Conservation (phyloP, 345 rosid genomes). For the Bretschneidera sinensis region DNA sequence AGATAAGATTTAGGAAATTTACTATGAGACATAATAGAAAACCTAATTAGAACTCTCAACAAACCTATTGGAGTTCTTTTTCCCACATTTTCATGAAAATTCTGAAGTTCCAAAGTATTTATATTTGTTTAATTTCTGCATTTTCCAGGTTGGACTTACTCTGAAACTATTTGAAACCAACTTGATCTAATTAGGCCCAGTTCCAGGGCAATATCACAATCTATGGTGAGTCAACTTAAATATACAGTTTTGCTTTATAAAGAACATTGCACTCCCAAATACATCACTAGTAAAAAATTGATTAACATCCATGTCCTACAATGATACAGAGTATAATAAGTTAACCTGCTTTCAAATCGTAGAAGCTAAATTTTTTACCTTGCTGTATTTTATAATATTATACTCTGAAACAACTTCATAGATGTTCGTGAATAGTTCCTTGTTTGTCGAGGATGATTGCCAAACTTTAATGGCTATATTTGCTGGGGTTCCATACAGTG, state of each 20-base stretch:
- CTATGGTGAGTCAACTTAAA: conserved; percentile 48
- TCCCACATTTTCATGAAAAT: background rate
- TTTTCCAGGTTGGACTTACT: conserved; percentile 72
- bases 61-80: background rate
- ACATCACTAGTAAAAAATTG: background rate
- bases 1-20: too few species aligned
- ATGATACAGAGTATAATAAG: background rate
- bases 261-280: background rate
- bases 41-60: background rate
- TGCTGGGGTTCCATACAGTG: conserved; percentile 79
- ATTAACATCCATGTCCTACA: too few species aligned
- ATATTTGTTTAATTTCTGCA: background rate
- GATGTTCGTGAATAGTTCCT: background rate
- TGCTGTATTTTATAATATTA: background rate
- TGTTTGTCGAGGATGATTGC: background rate
- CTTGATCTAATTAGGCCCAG: conserved; percentile 61
- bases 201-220: conserved; percentile 57
- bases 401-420: background rate
- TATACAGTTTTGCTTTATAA: background rate
- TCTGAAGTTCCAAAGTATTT: background rate
- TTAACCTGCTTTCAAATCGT: too few species aligned
- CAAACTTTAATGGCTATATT: background rate
- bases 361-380: background rate
- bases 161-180: conserved; percentile 48
- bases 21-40: too few species aligned